Percentiles rank a stretch among this genome's conserved stretches.
Conservation (phyloP, 2,329 filamentous ascomycete genomes). For the Epicoccum nigrum region DNA sequence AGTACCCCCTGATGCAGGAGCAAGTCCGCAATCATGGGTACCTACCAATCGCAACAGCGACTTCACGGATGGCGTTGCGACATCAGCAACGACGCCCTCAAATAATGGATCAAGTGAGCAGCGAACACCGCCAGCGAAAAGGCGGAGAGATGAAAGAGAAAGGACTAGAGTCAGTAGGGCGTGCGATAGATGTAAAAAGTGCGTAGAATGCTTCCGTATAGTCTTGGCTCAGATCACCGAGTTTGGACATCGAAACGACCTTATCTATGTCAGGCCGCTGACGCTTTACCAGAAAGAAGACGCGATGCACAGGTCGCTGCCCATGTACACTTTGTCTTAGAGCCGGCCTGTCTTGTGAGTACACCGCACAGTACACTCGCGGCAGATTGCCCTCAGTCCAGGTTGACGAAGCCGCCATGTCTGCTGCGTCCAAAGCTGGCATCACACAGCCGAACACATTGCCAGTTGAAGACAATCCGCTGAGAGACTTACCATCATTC, state of each 20-base stretch:
- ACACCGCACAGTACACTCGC: conserved; percentile 57
- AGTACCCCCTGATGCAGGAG: conserved; percentile 19
- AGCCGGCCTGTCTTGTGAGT: conserved; percentile 52
- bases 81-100: conserved; percentile 20
- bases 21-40: conserved; percentile 11
- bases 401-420: conserved; percentile 40
- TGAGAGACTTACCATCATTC: conserved; percentile 8
- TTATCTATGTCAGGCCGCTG: conserved; percentile 5
- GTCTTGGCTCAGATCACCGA: background rate
- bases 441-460: conserved; percentile 23
- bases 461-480: conserved; percentile 19
- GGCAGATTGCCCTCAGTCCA: conserved; percentile 53
- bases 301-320: conserved; percentile 45
- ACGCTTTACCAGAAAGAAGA: conserved; percentile 42
- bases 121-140: conserved; percentile 37
- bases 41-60: conserved; percentile 18
- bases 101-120: conserved; percentile 28
- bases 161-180: conserved; percentile 55
- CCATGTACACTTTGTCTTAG: conserved; percentile 43
- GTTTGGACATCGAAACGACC: background rate
- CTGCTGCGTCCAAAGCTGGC: conserved; percentile 23
- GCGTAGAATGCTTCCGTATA: conserved; percentile 16
- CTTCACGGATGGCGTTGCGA: conserved; percentile 14
- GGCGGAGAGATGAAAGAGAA: conserved; percentile 44
- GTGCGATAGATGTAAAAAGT: conserved; percentile 58